phyloP scores from a whole-genome alignment of 2,329 filamentous ascomycete genomes.

The Phyllosticta ampelicida region DNA sequence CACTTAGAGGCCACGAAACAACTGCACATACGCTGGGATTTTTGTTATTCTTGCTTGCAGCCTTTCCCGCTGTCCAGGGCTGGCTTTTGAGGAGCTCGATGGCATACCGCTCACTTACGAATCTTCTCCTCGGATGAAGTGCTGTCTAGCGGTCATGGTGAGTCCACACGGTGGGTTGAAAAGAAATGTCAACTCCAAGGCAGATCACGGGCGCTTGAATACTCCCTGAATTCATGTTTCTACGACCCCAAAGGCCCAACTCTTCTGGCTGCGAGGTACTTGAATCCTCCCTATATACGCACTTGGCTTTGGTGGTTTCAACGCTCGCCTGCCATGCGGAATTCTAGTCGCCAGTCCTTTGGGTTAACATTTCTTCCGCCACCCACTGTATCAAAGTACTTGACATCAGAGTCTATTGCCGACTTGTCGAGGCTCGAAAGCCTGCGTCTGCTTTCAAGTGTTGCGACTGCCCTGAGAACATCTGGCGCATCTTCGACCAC shows the following conservation, averaged over 20 bases:
- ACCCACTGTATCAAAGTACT: no score
- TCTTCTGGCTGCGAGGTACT: no score
- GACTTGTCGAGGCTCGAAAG: no score
- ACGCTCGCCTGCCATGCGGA: no score
- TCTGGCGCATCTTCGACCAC: background rate
- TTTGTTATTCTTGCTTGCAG: constrained; percentile 36
- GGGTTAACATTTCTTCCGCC: no score
- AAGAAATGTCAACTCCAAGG: no score
- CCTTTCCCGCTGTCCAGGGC: constrained; percentile 39
- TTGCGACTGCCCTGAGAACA: constrained; percentile 13
- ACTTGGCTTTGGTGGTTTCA: no score
- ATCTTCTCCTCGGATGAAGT: constrained; percentile 33
- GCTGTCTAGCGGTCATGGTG: constrained; percentile 41
- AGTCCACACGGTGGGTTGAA: constrained; percentile 7
- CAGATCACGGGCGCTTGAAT: background rate
- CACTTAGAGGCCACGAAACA: constrained; percentile 22
- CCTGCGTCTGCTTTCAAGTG: constrained; percentile 18
- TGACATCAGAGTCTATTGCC: no score
- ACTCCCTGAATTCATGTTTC: no score
- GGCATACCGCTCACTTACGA: constrained; percentile 17
- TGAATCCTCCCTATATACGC: no score
- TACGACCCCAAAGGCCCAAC: no score
- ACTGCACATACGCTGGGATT: constrained; percentile 40
- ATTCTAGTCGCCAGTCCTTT: no score
- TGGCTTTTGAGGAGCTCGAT: constrained; percentile 43